Evolutionary conservation across 768 basidiomycete species (phyloP), one percentile per base, ranked within the genome.

Genomic region (Suillus fuscotomentosus): DNA sequence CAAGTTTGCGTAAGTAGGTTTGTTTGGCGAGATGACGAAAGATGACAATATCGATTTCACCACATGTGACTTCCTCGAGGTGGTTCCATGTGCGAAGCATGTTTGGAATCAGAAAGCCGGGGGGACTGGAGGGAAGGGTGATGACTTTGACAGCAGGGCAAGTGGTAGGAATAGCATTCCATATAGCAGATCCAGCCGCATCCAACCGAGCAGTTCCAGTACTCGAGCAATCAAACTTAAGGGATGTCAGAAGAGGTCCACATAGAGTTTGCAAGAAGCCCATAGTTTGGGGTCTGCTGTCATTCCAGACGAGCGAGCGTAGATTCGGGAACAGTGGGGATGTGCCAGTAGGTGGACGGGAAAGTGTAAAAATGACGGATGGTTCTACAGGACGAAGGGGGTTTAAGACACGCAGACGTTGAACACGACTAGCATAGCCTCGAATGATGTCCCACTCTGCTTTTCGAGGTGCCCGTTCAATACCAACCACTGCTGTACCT

Each of bases 301-400:
- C 53, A 54, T 36, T 54, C 53, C 27, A 54, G 11, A 54, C 34
- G 31, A 55, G 54, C 20, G 36, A 55, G 13, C 54, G 36, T 55
- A 55, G n/a, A 55, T 55, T 55, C 54, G 34, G 54, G 36, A 55
- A 55, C n/a, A 55, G 36, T 10, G 34, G 36, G 54, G 34, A 55
- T 1, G 54, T 22, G 36, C 10, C 10, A 38, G n/a, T 11, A 22
- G 54, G 54, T n/a, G 54, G 36, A 14, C 34, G 20, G 54, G 34
- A 55, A n/a, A 55, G 54, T 54, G 53, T 54, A 36, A 54, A 54
- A 11, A 54, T 51, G 9, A 51, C 8, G 8, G 27, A 54, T n/a
- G 0, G 20, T 11, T 54, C 53, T 31, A 54, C 53, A n/a, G 34
- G 11, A 11, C 34, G 20, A 34, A n/a, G 34, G 34, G 31, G 11